Evolutionary conservation across 495 filamentous ascomycete genomes (phyloP), one percentile per base, ranked within the genome.

Genomic region (Ascodesmis nigricans): DNA sequence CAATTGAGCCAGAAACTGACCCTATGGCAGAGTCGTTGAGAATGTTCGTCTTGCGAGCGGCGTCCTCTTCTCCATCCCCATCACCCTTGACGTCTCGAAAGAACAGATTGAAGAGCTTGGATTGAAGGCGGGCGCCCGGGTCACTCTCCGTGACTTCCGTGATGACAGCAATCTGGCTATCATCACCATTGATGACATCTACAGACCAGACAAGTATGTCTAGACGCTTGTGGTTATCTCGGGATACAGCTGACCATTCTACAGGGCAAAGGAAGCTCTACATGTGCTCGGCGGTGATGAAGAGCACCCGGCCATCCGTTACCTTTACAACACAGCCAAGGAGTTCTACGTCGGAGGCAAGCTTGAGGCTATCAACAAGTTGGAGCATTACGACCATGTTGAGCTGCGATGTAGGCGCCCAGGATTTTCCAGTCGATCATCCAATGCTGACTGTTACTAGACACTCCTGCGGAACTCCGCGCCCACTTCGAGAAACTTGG

Each of bases 351-450:
- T 97, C 38, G 87, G 87, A 43, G 90, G 87, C 53, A 91, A 80
- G 67, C 59, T 97, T 34, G 78, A 93, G 45, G 87, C 90, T 36
- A 75, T 97, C 54, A 82, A 83, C 60, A 71, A 75, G 52, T 65
- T 92, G 21, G 79, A 84, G 61, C 90, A 97, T 64, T 97, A 97
- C 64, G 87, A 97, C 62, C 95, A 95, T 63, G 80, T 93, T 45
- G 90, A 71, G 52, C 68, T 92, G 36, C 72, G 87, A 66, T 97
- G 79, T 84, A 66, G 46, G 71, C 59, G 32, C 6, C 3, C 31
- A 10, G 10, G 14, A 29, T 29, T 24, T 21, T 21, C 17, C 18
- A 32, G 14, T 19, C 32, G 10, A 25, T 21, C 18, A 33, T 38
- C 29, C 38, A 31, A 31, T 24, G 16, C 19, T 30, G 30, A 29